phyloP scores from a whole-genome alignment of 163 green algal genomes.

The Scenedesmus sp. region DNA sequence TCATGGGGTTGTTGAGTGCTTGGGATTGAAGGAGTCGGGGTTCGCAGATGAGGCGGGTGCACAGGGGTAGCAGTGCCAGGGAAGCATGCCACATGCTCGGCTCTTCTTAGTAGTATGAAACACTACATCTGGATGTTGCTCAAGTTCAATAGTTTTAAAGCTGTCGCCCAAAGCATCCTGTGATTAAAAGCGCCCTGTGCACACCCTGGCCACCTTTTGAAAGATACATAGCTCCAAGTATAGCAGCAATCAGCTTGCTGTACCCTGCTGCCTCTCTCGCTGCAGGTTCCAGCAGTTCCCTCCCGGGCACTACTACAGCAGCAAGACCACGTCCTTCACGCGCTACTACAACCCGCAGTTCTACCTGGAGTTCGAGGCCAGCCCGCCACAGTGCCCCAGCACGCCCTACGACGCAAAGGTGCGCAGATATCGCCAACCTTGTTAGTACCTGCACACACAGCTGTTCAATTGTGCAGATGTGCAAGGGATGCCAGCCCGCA shows the following conservation, averaged over 20 bases:
- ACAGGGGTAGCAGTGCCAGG: no score
- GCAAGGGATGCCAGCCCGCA: slow-evolving; percentile 56
- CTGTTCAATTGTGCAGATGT: background rate
- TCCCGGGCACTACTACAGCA: slow-evolving; percentile 86
- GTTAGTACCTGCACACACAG: no score
- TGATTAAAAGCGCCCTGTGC: no score
- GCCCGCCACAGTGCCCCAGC: slow-evolving; percentile 44
- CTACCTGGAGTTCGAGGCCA: slow-evolving; percentile 80
- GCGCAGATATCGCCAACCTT: no score
- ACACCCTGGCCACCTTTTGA: background rate
- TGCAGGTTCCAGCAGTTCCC: slow-evolving; percentile 73
- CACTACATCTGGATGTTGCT: no score
- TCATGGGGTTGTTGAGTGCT: no score
- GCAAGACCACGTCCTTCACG: slow-evolving; percentile 83
- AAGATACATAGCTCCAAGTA: background rate
- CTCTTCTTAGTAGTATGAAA: no score
- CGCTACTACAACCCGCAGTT: slow-evolving; percentile 89
- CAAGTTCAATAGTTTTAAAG: no score
- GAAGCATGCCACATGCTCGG: no score
- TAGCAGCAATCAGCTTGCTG: background rate
- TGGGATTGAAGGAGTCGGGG: no score
- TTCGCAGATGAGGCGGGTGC: no score
- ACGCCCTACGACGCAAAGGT: slow-evolving; percentile 58
- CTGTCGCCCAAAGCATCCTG: no score
- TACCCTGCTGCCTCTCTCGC: background rate